Evolutionary conservation across 768 basidiomycete species (phyloP), one percentile per base, ranked within the genome.

Genomic region (Termitomyces sp.): DNA sequence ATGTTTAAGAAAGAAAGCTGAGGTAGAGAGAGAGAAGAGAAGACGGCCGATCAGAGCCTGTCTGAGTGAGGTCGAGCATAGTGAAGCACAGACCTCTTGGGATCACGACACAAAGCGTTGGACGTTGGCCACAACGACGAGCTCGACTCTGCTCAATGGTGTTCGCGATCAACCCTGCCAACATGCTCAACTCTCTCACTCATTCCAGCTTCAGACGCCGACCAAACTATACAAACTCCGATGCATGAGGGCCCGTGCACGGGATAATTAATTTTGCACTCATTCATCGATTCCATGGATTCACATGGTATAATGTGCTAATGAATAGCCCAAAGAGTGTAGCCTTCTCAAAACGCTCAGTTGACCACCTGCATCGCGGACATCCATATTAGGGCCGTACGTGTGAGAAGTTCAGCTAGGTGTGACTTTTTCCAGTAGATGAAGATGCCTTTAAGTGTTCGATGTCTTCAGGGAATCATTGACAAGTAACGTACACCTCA

Each of bases 31-130:
- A 80, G 77, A 78, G 75, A 76, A 74, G 72, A 68, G 72, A 79
- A 75, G 77, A 81, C 70, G 78, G 79, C 78, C 79, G 76, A 84
- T 85, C 77, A 86, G 84, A 83, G 84, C 77, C 83, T 81, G 80
- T 79, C 75, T 78, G 81, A 79, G 77, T 76, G 83, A 81, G 83
- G 86, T 82, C 85, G 87, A 84, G 88, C 89, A 91, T 90, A 83
- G 85, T 82, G 84, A 85, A 85, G 85, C 81, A 92, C 89, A 89
- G 89, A 92, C 89, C 89, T 92, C 88, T 87, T 84, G 79, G 77
- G 77, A 80, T 79, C 79, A 76, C 79, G 79, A 76, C 77, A 77
- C 72, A 72, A 66, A 63, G 73, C 72, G 74, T 59, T 71, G 69
- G 67, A 69, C 72, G 75, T 73, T 73, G 76, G 70, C 71, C 68